phyloP scores from a whole-genome alignment of 495 filamentous ascomycete genomes.

The Haplographium delicatum region DNA sequence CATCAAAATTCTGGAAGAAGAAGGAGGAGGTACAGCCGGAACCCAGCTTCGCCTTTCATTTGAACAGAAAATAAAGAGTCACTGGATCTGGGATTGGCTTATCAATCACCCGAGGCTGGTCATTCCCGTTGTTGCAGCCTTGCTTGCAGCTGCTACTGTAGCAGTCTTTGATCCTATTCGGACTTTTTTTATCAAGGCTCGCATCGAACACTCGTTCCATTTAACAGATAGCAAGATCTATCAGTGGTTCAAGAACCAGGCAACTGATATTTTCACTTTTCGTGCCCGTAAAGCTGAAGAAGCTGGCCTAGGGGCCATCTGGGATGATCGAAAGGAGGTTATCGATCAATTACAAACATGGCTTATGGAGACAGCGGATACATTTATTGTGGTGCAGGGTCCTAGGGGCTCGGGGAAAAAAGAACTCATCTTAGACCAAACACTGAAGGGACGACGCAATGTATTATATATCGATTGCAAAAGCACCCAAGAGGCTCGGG shows the following conservation, averaged over 20 bases:
- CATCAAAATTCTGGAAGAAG: slow-evolving; percentile 55
- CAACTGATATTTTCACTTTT: slow-evolving; percentile 62
- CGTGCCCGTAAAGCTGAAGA: slow-evolving; percentile 52
- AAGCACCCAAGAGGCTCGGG: slow-evolving; percentile 83
- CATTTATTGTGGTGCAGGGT: slow-evolving; percentile 91
- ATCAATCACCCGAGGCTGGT: slow-evolving; percentile 84
- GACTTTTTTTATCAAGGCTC: slow-evolving; percentile 84
- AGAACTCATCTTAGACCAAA: slow-evolving; percentile 80
- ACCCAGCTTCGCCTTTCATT: slow-evolving; percentile 77
- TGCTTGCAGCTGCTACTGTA: slow-evolving; percentile 81
- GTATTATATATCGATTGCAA: slow-evolving; percentile 94
- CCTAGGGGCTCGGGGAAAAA: slow-evolving; percentile 88
- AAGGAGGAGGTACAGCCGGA: slow-evolving; percentile 65
- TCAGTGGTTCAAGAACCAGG: slow-evolving; percentile 76
- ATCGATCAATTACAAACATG: slow-evolving; percentile 80
- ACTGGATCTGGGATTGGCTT: slow-evolving; percentile 84
- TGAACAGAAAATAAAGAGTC: slow-evolving; percentile 66
- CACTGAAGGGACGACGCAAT: slow-evolving; percentile 68
- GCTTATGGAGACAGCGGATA: slow-evolving; percentile 80
- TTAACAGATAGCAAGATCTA: slow-evolving; percentile 64
- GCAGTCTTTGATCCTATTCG: slow-evolving; percentile 88
- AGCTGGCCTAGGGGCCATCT: slow-evolving; percentile 71
- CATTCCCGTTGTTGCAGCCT: slow-evolving; percentile 72
- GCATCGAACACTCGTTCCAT: slow-evolving; percentile 73
- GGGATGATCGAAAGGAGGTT: slow-evolving; percentile 76